phyloP scores from a whole-genome alignment of 495 filamentous ascomycete genomes.

The Polyplosphaeria fusca region DNA sequence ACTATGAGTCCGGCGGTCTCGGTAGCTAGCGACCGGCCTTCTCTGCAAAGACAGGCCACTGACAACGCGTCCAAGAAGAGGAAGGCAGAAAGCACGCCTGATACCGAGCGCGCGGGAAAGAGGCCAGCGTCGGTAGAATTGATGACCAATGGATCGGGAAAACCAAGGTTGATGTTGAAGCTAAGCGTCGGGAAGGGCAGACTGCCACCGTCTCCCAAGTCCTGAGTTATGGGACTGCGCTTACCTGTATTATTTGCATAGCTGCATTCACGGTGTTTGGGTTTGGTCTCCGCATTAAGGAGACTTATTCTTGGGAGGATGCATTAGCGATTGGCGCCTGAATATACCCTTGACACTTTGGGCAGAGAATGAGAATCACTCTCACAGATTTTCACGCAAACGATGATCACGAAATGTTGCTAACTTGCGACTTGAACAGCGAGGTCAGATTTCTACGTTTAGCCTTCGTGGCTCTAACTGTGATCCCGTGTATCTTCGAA shows the following conservation, averaged over 20 bases:
- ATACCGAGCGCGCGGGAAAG: slow-evolving; percentile 3
- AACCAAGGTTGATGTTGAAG: slow-evolving; percentile 4
- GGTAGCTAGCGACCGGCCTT: neutral
- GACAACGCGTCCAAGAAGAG: neutral
- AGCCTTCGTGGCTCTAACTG: no score
- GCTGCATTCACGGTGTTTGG: neutral
- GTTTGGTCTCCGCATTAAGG: neutral
- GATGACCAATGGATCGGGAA: neutral
- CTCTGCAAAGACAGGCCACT: neutral
- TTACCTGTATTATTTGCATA: neutral
- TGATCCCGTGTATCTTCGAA: no score
- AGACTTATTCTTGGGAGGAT: neutral
- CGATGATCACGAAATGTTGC: no score
- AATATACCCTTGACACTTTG: neutral
- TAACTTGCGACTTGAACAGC: no score
- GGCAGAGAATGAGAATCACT: neutral
- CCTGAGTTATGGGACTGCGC: neutral
- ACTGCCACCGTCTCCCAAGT: neutral
- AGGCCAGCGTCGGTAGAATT: neutral
- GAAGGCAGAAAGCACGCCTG: neutral
- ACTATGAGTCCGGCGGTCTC: no score
- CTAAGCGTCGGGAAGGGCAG: neutral
- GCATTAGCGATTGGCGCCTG: neutral
- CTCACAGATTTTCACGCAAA: no score
- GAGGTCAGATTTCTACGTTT: no score